phyloP scores from a whole-genome alignment of 2,329 filamentous ascomycete species.

The Hymenoscyphus fraxineus region DNA sequence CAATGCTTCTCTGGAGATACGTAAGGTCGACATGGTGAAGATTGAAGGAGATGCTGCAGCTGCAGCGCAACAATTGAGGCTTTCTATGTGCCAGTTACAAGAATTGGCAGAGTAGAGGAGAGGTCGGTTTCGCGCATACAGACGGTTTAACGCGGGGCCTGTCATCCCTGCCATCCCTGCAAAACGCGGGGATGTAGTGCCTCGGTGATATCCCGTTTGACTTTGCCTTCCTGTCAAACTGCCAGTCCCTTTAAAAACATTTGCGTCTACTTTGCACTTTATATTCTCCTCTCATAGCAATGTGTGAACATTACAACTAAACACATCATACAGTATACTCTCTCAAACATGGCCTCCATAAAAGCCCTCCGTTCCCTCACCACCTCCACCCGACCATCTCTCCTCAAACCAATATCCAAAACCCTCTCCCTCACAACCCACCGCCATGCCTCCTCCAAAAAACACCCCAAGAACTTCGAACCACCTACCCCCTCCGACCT shows the following conservation, averaged over 20 bases:
- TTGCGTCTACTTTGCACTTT: neutral
- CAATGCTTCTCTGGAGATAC: slow-evolving; percentile 44
- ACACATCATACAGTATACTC: neutral
- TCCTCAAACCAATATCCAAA: slow-evolving; percentile 22
- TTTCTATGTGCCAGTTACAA: neutral
- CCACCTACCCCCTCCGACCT: slow-evolving; percentile 50
- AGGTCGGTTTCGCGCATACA: neutral
- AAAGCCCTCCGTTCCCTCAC: slow-evolving; percentile 25
- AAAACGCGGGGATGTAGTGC: neutral
- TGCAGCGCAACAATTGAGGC: slow-evolving; percentile 15
- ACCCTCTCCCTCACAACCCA: slow-evolving; percentile 35
- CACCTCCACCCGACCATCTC: slow-evolving; percentile 17
- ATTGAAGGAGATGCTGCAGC: slow-evolving; percentile 17
- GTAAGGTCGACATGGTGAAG: slow-evolving; percentile 45
- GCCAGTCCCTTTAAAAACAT: neutral
- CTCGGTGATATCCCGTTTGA: neutral
- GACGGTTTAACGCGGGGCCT: slow-evolving; percentile 13
- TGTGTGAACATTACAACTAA: slow-evolving; percentile 9
- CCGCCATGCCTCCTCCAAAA: slow-evolving; percentile 62
- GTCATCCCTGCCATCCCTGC: neutral
- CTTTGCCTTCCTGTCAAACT: neutral
- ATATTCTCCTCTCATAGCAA: neutral
- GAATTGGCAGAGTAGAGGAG: too few relatives aligned
- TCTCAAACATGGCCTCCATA: slow-evolving; percentile 27
- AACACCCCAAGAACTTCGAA: slow-evolving; percentile 61